Conservation (phyloP, 495 filamentous ascomycete genomes). For the Tuber aestivum region DNA sequence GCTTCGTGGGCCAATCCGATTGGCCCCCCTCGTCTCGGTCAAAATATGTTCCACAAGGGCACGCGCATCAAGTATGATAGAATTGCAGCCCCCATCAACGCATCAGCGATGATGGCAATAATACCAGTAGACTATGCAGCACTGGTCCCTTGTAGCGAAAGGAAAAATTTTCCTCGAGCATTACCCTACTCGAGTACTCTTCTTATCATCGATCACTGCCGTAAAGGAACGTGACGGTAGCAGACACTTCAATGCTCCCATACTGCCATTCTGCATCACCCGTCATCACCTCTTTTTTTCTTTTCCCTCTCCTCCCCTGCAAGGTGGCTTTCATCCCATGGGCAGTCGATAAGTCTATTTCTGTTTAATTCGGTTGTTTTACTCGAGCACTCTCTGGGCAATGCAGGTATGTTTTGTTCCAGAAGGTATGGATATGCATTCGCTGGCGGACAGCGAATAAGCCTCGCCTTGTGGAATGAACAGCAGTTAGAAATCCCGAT, state of each 20-base stretch:
- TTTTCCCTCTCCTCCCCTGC: background rate
- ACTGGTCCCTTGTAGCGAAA: background rate
- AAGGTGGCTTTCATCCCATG: background rate
- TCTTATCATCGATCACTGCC: background rate
- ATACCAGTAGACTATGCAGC: background rate
- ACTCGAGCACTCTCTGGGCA: background rate
- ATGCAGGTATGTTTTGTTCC: conserved; percentile 5
- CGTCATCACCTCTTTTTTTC: background rate
- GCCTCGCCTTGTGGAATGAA: background rate
- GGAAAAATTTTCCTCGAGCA: conserved; percentile 4
- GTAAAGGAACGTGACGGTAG: background rate
- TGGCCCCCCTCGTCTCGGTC: conserved; percentile 22
- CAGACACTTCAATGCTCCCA: background rate
- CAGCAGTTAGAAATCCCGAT: background rate
- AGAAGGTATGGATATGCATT: conserved; percentile 6
- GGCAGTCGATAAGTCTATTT: background rate
- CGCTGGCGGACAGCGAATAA: conserved; percentile 3
- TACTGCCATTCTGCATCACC: conserved; percentile 1
- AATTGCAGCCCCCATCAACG: background rate
- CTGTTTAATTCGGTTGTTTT: background rate
- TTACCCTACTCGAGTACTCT: too few relatives aligned
- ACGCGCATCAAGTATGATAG: conserved; percentile 1
- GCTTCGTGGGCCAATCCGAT: conserved; percentile 36
- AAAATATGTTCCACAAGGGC: conserved; percentile 25
- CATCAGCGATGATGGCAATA: conserved; percentile 1